Percentiles rank a stretch among this genome's conserved stretches.
These are phyloP conservation scores for Stachybotrys chlorohalonatus DNA, from an alignment of 2,329 filamentous ascomycete genomes.

Conservation along the genomic window DNA sequence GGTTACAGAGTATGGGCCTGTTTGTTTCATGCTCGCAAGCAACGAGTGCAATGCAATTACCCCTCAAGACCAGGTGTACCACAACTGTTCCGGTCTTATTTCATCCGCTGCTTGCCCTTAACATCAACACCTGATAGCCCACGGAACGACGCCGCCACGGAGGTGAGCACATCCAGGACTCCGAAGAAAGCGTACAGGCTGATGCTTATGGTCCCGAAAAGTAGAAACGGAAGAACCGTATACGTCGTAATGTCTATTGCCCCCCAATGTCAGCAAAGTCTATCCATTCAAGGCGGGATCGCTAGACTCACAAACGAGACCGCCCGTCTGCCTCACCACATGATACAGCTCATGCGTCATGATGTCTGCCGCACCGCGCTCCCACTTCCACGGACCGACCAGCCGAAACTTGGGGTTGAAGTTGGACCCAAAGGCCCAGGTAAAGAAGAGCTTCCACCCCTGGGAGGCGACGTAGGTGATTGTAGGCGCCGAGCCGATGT, in stretches of 20 bases:
- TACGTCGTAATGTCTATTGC: background rate
- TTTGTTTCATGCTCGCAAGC: background rate
- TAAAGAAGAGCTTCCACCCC: conserved; percentile 28
- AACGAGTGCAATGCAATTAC: background rate
- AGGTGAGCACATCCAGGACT: background rate
- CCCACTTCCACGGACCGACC: conserved; percentile 32
- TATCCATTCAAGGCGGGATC: background rate
- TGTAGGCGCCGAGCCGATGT: conserved; percentile 33
- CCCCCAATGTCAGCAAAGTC: background rate
- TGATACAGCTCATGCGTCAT: conserved; percentile 32
- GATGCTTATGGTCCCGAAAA: background rate
- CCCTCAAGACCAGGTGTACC: too few relatives aligned
- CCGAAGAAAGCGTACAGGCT: background rate
- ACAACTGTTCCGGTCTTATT: background rate
- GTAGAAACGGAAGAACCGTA: background rate
- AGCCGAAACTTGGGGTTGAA: conserved; percentile 41
- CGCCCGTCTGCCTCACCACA: conserved; percentile 26
- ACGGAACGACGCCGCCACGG: background rate
- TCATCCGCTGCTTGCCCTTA: background rate
- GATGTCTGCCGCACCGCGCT: conserved; percentile 22
- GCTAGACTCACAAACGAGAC: conserved; percentile 23
- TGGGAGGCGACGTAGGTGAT: conserved; percentile 22
- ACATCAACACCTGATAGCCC: background rate
- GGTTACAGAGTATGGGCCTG: too few relatives aligned
- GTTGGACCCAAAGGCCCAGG: conserved; percentile 39